Evolutionary conservation across 345 rosid species (phyloP), one percentile per base, ranked within the genome.

Genomic region (Cardiospermum halicacabum): DNA sequence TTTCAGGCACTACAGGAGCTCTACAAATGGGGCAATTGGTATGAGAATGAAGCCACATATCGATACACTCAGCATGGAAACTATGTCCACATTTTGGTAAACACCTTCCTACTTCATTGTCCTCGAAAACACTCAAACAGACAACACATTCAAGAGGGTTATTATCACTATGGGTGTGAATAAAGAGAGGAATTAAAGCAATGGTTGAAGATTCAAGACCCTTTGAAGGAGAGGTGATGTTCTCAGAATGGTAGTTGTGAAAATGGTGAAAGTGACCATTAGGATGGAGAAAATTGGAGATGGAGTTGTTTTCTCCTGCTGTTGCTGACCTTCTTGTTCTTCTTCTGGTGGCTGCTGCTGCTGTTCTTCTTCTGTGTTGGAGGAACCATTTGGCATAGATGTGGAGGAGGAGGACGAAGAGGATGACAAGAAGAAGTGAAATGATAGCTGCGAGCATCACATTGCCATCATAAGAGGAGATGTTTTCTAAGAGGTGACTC

Each of bases 21-120:
- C 97, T 71, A 69, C 97, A 91, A 30, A 81, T 73, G 53, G 97
- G 97, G 54, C 97, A 91, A 42, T 71, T 86, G 0, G 83, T 62
- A 62, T 87, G 89, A 62, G 89, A 87, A 22, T 73, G 71, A 60
- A 92, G 62, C 98, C 98, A 92, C 85, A 77, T 89, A 27, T 89
- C 96, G 40, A 92, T 83, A 58, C 96, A 92, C 62, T 85, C 89
- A 21, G 85, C 81, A 39, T 89, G 98, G 64, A 92, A 92, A 32
- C 71, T 70, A 64, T 92, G 98, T 18, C 86, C 87, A 32, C 98
- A 92, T 1, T 62, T 83, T 13, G 73, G 76, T 55, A 92, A 40
- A 24, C 72, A 76, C 72, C 91, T 76, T 12, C 96, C 89, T 7
- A 71, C 67, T 5, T 89, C 98, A 34, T 77, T 71, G 0, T 73